These are phyloP conservation scores for Euphrasia confusa DNA, from an alignment of 257 asterid species.

Conservation along the genomic window DNA sequence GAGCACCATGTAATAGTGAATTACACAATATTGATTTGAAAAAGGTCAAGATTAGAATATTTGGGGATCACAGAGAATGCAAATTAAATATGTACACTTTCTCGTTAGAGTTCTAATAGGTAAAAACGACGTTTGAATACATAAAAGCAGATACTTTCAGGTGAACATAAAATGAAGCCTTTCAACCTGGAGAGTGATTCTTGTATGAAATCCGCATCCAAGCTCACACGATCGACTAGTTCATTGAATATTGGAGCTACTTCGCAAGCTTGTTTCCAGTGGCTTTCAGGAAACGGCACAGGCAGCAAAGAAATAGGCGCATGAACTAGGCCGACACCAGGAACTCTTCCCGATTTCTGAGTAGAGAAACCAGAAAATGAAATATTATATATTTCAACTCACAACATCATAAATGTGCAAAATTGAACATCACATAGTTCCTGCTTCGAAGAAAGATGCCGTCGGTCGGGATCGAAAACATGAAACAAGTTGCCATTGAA, in stretches of 20 bases:
- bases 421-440: constrained; percentile 20
- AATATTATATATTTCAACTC: constrained; percentile 3
- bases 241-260: constrained; percentile 94
- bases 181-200: constrained; percentile 82
- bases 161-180: neutral
- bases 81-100: constrained; percentile 8
- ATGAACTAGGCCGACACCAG: constrained; percentile 83
- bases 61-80: constrained; percentile 1
- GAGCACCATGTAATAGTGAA: constrained; percentile 3
- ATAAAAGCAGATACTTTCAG: neutral
- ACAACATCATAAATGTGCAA: constrained; percentile 6
- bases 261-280: constrained; percentile 85
- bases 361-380: constrained; percentile 19
- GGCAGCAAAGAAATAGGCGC: constrained; percentile 88
- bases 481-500: neutral
- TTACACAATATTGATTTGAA: neutral
- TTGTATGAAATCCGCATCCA: constrained; percentile 77
- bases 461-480: neutral
- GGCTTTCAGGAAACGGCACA: constrained; percentile 64
- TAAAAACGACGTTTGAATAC: neutral
- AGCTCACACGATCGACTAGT: constrained; percentile 84
- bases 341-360: constrained; percentile 77
- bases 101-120: neutral
- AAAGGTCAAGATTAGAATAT: constrained; percentile 2
- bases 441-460: constrained; percentile 9